Evolutionary conservation across 345 rosid genomes (phyloP), one percentile per base, ranked within the genome.

Genomic region (Eucalyptus polyanthemos): DNA sequence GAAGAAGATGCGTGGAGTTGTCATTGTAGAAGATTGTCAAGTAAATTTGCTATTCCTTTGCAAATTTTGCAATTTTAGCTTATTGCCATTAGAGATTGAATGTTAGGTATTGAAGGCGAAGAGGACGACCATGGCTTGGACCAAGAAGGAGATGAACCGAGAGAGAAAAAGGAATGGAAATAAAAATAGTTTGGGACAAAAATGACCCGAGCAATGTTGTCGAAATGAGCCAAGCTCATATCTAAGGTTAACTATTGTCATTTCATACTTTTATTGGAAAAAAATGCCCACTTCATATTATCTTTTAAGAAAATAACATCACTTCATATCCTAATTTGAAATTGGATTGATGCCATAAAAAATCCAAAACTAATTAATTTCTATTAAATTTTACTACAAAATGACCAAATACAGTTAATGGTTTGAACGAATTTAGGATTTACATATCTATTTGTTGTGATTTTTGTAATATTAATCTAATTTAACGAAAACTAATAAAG

Each of bases 401-500:
- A 19, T 53, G 3, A 8, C 0, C 58, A 53, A 19, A 0, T 53
- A 19, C 0, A 53, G 0, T 53, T 53, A 53, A 53, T 2, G 24
- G 56, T 0, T 53, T 9, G 4, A 53, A 53, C 0, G 4, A 7
- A 4, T 53, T 53, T 51, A 51, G 9, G 22, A 40, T 40, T 40
- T 40, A 42, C 7, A 42, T 42, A 6, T 42, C 42, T 42, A 42
- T 6, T 42, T 42, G 42, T 42, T 42, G 42, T 40, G 42, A 40
- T 42, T 51, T 51, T 51, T 1, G 0, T 3, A 2, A 51, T 51
- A 7, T 53, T 53, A 53, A 19, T 53, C 2, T 53, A 53, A 53
- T 53, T 17, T 19, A 53, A 53, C 0, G 24, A 53, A 53, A 53
- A 7, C 1, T 19, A 53, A 3, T 1, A 53, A 0, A 53, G 0